Base-by-base conservation (phyloP, 2,329 filamentous ascomycete genomes). In the Penicillium italicum region DNA sequence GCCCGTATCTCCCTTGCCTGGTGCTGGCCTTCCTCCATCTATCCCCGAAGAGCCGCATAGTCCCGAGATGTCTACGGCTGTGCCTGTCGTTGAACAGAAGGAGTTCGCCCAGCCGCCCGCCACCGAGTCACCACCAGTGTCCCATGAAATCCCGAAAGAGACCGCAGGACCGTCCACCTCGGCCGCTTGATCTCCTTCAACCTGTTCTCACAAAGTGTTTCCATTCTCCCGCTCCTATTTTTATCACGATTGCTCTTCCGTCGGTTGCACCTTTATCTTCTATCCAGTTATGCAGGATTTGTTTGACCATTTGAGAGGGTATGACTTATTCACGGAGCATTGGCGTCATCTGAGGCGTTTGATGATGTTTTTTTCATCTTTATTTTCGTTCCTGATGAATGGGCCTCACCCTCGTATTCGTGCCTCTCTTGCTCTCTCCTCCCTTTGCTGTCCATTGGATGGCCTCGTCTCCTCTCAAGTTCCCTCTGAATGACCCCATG, bases 1-100 rank as follows among this genome's bases (percentile, higher is more conserved):
- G 1, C 68, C 69, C 7, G 58, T 62, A 12, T 70, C 71, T 3
- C 68, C 70, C n/a, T 46, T 67, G 20, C 65, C 69, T 12, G 62
- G 61, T 1, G 67, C 66, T 4, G 69, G 70, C 16, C 55, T 72
- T 14, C 71, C 70, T 0, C 67, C 67, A 4, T 57, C 66, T 31
- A 73, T 74, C 14, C 70, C 68, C 1, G 71, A 74, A 46, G 71
- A 72, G 40, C 69, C 70, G 1, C 61, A 60, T 30, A 71, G 66
- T 10, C 70, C 68, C 1, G 67, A 70, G 38, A 55, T 55, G 16
- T 56, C 64, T 11, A 53, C 58, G 9, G 44, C 61, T 14, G 50
- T 45, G 1, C 47, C 61, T 18, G 38, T 46, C 10, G 6, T 44
- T 12, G 59, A 62, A 9, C 38, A 50, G 11, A 60, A 55, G 7